A percentile compares a stretch with the other conserved stretches of the same genome.
Evolutionary conservation across 805 yeast genomes (phyloP).

Genomic region (Candida ipomoeae): DNA sequence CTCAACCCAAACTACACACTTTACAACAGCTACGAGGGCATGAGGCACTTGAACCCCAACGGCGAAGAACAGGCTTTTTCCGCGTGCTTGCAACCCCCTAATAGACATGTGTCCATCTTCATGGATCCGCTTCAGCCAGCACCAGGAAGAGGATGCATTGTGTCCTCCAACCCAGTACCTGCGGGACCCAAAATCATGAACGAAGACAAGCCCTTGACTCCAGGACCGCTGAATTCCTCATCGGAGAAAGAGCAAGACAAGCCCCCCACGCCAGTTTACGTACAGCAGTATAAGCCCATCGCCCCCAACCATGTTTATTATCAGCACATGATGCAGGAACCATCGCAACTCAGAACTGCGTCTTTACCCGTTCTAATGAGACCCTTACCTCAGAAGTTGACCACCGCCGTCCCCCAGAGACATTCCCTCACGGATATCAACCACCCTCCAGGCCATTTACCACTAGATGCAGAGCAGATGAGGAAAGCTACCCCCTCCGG

Average conservation of each 20-base stretch:
- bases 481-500: not conserved
- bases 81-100: slow-evolving; percentile 11
- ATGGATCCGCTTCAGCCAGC: slow-evolving; percentile 36
- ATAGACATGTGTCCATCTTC: slow-evolving; percentile 39
- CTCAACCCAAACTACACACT: slow-evolving; percentile 34
- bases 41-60: not conserved
- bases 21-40: slow-evolving; percentile 20
- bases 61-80: not conserved
- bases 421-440: slow-evolving; percentile 10
- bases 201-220: slow-evolving; percentile 3
- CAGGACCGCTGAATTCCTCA: not conserved
- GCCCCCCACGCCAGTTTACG: slow-evolving; percentile 6
- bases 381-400: slow-evolving; percentile 10
- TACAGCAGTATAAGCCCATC: slow-evolving; percentile 17
- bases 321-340: slow-evolving; percentile 14
- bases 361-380: slow-evolving; percentile 15
- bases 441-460: not conserved
- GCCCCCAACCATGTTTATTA: slow-evolving; percentile 13
- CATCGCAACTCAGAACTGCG: slow-evolving; percentile 13
- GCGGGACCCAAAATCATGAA: not conserved
- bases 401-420: slow-evolving; percentile 10
- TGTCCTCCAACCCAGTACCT: not conserved
- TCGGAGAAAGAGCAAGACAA: slow-evolving; percentile 3
- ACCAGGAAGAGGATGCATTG: slow-evolving; percentile 13
- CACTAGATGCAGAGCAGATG: slow-evolving; percentile 1